Percentiles rank a stretch among this genome's conserved stretches.
Evolutionary conservation across 805 yeast genomes (phyloP).

Genomic region (Suhomyces sp.): DNA sequence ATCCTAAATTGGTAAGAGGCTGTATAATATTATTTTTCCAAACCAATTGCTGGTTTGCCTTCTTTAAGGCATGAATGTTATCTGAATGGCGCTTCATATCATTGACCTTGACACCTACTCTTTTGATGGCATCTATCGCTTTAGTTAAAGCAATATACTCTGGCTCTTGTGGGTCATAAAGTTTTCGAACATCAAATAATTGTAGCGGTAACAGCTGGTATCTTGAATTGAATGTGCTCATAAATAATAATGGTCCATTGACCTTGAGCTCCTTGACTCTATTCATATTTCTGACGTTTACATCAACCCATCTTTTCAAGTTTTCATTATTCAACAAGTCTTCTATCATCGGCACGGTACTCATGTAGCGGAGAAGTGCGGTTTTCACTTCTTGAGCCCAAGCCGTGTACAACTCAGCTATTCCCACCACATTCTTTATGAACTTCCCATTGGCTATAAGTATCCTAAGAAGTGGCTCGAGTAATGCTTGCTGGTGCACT

Average conservation of each 20-base stretch:
- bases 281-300: constrained; percentile 49
- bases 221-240: constrained; percentile 43
- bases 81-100: constrained; percentile 60
- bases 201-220: constrained; percentile 59
- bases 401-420: constrained; percentile 58
- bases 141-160: constrained; percentile 51
- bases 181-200: constrained; percentile 53
- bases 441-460: constrained; percentile 64
- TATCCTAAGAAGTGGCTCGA: constrained; percentile 57
- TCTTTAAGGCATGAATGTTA: constrained; percentile 51
- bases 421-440: constrained; percentile 45
- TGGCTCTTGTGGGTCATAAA: constrained; percentile 39
- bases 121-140: constrained; percentile 54
- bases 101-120: constrained; percentile 58
- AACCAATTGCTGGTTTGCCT: constrained; percentile 49
- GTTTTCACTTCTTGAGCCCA: constrained; percentile 62
- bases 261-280: constrained; percentile 46
- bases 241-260: constrained; percentile 37
- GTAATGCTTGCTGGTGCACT: constrained; percentile 51
- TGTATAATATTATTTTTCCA: constrained; percentile 49
- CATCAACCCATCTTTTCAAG: constrained; percentile 57
- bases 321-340: constrained; percentile 50
- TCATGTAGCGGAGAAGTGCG: constrained; percentile 58
- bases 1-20: constrained; percentile 29
- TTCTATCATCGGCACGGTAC: constrained; percentile 57